Evolutionary conservation across 139 green algal genomes (phyloP).

Genomic region (Coelastrella sp.): DNA sequence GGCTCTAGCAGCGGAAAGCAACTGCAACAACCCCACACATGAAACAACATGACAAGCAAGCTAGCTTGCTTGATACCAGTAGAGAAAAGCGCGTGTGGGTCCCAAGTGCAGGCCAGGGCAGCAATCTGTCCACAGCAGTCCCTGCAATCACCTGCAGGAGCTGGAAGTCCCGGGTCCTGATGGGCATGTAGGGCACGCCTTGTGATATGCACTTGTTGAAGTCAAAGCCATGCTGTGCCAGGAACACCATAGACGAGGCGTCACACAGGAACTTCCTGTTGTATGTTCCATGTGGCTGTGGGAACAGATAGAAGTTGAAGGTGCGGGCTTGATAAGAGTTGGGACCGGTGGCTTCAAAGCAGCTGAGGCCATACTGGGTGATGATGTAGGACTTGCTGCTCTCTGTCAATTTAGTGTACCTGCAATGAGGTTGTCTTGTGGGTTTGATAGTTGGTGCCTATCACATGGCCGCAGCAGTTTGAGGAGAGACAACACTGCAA

Average conservation of each 20-base stretch:
- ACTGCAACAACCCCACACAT: too few relatives aligned
- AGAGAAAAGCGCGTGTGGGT: too few relatives aligned
- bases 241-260: conserved; percentile 76
- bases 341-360: conserved; percentile 54
- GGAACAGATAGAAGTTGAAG: conserved; percentile 92
- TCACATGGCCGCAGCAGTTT: too few relatives aligned
- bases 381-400: conserved; percentile 70
- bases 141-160: conserved; percentile 53
- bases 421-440: neutral
- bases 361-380: conserved; percentile 83
- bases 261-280: conserved; percentile 76
- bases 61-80: too few relatives aligned
- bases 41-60: too few relatives aligned
- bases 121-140: too few relatives aligned
- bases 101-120: too few relatives aligned
- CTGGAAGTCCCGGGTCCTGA: conserved; percentile 49
- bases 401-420: conserved; percentile 61
- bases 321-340: conserved; percentile 64
- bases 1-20: neutral
- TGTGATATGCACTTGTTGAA: conserved; percentile 89
- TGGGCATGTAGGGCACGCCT: conserved; percentile 75
- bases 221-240: conserved; percentile 80
- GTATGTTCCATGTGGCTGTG: conserved; percentile 48
- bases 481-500: too few relatives aligned
- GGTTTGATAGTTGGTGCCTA: neutral